Percentiles rank a stretch among this genome's conserved stretches.
phyloP scores from a whole-genome alignment of 176 grass and related monocot species.

The Saccharum spontaneum region DNA sequence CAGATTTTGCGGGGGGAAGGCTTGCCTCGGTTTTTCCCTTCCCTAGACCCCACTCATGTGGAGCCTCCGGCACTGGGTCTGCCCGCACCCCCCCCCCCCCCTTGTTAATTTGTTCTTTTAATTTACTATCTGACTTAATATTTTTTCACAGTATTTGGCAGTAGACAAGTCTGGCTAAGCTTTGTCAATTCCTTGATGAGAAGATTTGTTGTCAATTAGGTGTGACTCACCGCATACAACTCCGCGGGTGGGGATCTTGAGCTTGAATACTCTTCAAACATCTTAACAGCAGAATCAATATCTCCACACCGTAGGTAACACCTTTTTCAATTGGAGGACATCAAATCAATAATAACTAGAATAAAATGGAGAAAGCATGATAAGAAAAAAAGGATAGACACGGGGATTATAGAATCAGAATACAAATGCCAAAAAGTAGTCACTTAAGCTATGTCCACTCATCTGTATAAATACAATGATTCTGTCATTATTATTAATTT shows the following conservation, averaged over 20 bases:
- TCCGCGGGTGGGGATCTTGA: constrained; percentile 63
- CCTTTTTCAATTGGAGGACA: constrained; percentile 45
- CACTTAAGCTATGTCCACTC: constrained; percentile 15
- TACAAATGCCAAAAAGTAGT: constrained; percentile 1
- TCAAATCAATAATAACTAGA: constrained; percentile 39
- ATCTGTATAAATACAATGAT: constrained; percentile 21
- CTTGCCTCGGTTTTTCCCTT: too few relatives aligned
- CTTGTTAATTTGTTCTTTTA: too few relatives aligned
- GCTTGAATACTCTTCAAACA: constrained; percentile 84
- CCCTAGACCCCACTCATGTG: too few relatives aligned
- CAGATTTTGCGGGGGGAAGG: too few relatives aligned
- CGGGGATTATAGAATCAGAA: not conserved
- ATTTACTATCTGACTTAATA: not conserved
- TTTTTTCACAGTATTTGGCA: not conserved
- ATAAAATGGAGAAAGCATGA: constrained; percentile 23
- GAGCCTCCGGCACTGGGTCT: too few relatives aligned
- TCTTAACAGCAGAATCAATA: constrained; percentile 92
- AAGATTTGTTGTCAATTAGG: constrained; percentile 5
- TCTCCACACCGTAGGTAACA: constrained; percentile 87
- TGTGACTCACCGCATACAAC: constrained; percentile 78
- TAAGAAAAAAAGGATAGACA: constrained; percentile 12
- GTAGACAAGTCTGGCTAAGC: not conserved
- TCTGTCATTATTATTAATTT: not conserved
- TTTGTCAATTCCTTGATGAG: not conserved
- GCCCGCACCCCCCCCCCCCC: too few relatives aligned